phyloP scores from a whole-genome alignment of 106 monocot species.

The Dioscorea zingiberensis region DNA sequence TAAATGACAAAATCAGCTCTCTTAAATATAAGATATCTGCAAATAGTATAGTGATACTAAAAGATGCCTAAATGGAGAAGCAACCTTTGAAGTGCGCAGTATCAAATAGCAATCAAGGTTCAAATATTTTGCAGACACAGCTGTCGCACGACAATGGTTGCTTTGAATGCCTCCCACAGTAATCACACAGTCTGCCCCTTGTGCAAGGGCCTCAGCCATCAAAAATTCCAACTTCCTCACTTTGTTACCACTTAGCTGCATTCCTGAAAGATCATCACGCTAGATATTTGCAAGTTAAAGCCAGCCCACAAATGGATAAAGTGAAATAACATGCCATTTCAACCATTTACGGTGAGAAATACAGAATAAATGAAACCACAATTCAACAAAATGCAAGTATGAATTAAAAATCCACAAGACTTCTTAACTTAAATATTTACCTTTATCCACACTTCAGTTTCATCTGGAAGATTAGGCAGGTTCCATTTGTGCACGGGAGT shows the following conservation, averaged over 20 bases:
- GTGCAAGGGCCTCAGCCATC: slow-evolving; percentile 79
- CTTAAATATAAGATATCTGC: background rate
- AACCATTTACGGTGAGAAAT: too few relatives aligned
- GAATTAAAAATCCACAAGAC: too few relatives aligned
- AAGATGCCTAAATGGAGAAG: background rate
- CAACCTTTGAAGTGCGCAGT: slow-evolving; percentile 92
- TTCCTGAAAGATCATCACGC: slow-evolving; percentile 96
- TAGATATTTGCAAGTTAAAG: slow-evolving; percentile 14
- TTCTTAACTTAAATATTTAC: slow-evolving; percentile 18
- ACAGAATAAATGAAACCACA: background rate
- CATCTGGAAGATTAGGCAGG: slow-evolving; percentile 75
- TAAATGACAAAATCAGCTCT: background rate
- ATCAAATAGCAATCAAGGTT: slow-evolving; percentile 91
- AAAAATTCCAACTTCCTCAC: slow-evolving; percentile 93
- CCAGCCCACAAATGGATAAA: background rate
- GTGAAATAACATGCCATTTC: background rate
- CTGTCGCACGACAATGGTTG: slow-evolving; percentile 96
- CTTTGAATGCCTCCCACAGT: slow-evolving; percentile 98
- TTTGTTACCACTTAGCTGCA: slow-evolving; percentile 99
- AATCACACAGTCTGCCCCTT: slow-evolving; percentile 84
- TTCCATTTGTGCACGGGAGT: slow-evolving; percentile 97
- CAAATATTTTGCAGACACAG: slow-evolving; percentile 89
- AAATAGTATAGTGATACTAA: background rate
- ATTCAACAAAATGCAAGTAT: background rate
- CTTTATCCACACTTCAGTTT: slow-evolving; percentile 97